Conservation (phyloP, 2,329 filamentous ascomycete genomes). For the Sporothrix luriei region DNA sequence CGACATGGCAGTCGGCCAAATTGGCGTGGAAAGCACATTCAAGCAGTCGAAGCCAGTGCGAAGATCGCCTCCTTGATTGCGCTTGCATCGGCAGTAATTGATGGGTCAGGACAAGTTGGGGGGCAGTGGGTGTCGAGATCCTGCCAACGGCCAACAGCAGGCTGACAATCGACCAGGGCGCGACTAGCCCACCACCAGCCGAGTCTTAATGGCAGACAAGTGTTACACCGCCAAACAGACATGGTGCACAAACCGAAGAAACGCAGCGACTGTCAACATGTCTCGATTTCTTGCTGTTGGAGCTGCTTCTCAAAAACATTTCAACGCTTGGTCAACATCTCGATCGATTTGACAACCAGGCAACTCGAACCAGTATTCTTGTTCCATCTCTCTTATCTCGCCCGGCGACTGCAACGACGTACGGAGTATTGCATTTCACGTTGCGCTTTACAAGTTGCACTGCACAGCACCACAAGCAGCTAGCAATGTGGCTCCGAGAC, state of each 20-base stretch:
- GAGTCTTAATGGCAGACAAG: not conserved
- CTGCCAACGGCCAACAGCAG: not conserved
- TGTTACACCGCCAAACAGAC: not conserved
- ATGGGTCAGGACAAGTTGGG: not conserved
- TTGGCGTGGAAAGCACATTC: not conserved
- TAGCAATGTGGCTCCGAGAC: slow-evolving; percentile 23
- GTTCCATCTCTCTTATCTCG: not conserved
- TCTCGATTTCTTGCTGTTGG: not conserved
- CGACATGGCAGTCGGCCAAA: not conserved
- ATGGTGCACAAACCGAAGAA: not conserved
- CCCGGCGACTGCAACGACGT: no score
- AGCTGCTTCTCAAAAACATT: not conserved
- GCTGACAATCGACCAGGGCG: not conserved
- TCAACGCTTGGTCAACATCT: not conserved
- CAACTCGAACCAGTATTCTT: not conserved
- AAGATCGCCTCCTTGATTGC: not conserved
- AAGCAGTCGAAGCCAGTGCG: not conserved
- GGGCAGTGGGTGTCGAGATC: not conserved
- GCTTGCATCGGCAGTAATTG: not conserved
- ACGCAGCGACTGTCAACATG: not conserved
- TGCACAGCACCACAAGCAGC: slow-evolving; percentile 4
- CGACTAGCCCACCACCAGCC: no score
- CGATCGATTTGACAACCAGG: no score
- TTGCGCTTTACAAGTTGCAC: not conserved
- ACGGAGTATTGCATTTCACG: not conserved